phyloP scores from a whole-genome alignment of 139 green algal genomes.

The Closterium sp. region DNA sequence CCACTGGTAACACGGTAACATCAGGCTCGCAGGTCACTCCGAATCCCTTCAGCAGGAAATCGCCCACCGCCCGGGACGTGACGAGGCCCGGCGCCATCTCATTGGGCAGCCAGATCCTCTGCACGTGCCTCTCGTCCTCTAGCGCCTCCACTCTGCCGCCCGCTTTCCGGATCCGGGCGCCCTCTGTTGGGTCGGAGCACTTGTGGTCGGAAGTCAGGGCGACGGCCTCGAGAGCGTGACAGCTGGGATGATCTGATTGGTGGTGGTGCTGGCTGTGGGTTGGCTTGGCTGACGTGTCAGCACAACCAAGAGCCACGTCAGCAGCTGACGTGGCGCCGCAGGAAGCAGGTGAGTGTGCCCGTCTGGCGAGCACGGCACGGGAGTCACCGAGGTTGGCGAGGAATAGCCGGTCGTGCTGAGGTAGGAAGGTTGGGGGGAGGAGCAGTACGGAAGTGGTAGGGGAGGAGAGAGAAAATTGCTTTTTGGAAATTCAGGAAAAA shows the following conservation, averaged over 20 bases:
- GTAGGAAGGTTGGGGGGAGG: no score
- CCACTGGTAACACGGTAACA: not conserved
- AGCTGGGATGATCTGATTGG: not conserved
- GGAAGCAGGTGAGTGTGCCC: not conserved
- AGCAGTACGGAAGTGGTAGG: no score
- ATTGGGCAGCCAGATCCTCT: not conserved
- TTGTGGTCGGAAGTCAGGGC: not conserved
- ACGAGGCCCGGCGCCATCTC: not conserved
- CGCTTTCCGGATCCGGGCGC: not conserved
- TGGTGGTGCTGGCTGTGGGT: no score
- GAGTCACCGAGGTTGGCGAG: not conserved
- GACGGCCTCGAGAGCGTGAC: not conserved
- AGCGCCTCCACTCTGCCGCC: not conserved
- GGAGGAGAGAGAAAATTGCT: no score
- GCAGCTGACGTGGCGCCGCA: not conserved
- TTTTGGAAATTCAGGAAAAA: no score
- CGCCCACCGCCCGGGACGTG: not conserved
- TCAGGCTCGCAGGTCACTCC: not conserved
- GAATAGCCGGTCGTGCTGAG: not conserved
- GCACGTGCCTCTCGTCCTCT: not conserved
- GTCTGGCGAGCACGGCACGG: not conserved
- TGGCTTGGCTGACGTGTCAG: not conserved
- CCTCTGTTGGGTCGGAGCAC: not conserved
- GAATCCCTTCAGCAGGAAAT: not conserved
- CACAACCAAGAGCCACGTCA: not conserved